A percentile compares a stretch with the other conserved stretches of the same genome.
Evolutionary conservation across 2,329 filamentous ascomycete genomes (phyloP).

Genomic region (Fusarium denticulatum): DNA sequence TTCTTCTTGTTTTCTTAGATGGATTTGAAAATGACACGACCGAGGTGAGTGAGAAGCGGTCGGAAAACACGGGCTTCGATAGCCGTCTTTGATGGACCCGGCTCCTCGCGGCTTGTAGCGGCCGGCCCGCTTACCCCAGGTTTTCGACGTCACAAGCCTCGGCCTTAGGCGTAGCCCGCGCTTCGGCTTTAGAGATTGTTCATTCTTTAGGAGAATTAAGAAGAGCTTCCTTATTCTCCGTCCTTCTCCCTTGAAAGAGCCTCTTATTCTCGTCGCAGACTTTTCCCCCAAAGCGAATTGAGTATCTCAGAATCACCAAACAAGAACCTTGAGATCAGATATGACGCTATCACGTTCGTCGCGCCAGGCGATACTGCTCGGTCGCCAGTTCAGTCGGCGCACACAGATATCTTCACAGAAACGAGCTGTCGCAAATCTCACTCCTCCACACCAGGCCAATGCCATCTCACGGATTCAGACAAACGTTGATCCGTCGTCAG

Average conservation of each 20-base stretch:
- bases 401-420: slow-evolving; percentile 39
- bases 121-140: slow-evolving; percentile 43
- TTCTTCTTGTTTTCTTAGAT: not conserved
- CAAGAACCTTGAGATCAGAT: not conserved
- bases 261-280: slow-evolving; percentile 2
- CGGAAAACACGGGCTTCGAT: slow-evolving; percentile 33
- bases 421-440: slow-evolving; percentile 75
- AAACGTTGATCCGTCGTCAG: slow-evolving; percentile 78
- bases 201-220: slow-evolving; percentile 18
- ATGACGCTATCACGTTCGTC: slow-evolving; percentile 62
- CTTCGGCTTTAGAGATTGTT: slow-evolving; percentile 16
- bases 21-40: slow-evolving; percentile 1
- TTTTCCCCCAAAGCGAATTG: not conserved
- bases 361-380: slow-evolving; percentile 56
- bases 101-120: slow-evolving; percentile 38
- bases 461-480: slow-evolving; percentile 84
- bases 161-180: slow-evolving; percentile 33
- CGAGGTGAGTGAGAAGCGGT: slow-evolving; percentile 33
- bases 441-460: slow-evolving; percentile 80
- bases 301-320: slow-evolving; percentile 1
- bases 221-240: not conserved
- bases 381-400: slow-evolving; percentile 50
- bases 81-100: slow-evolving; percentile 22
- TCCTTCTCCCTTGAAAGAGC: slow-evolving; percentile 11
- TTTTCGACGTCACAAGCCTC: slow-evolving; percentile 44